Base-by-base conservation (phyloP, 1,139 yeast genomes). In the Geotrichum candidum region DNA sequence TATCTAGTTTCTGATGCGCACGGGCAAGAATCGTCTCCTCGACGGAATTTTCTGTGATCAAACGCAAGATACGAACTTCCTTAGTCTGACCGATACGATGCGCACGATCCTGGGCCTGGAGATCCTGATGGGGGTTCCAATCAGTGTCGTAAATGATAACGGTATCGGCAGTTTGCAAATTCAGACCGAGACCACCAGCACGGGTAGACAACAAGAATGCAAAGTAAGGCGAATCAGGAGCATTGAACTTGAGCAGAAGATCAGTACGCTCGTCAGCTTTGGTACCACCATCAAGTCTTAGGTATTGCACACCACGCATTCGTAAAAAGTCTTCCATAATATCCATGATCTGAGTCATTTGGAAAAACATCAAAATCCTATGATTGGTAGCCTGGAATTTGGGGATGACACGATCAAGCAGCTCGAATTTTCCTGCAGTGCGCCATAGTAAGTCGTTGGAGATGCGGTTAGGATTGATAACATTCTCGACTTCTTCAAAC, bases 121-220 rank as follows among this genome's bases (percentile, higher is more conserved):
- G 83, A 84, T 94, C 98, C 76, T 92, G 98, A 80, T 94, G 98
- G 25, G 98, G 98, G 76, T 92, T 92, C 98, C 98, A 92, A 76
- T 92, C 98, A 9, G 97, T 90, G 74, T 92, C 98, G 74, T 90
- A 92, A 68, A 92, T 91, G 68, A 92, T 87, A 64, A 92, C 98
- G 0, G 98, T 92, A 74, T 92, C 98, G 1, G 98, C 98, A 33
- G 96, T 89, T 76, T 92, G 97, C 76, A 92, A 81, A 74, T 92
- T 92, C 72, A 92, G 82, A 70, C 98, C 98, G 66, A 92, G 82
- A 68, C 98, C 98, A 82, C 98, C 98, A 57, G 98, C 98, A 78
- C 98, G 86, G 0, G 98, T 92, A 1, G 96, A 88, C 65, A 92
- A 79, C 68, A 92, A 78, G 80, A 92, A 92, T 68, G 95, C 86